Evolutionary conservation across 768 basidiomycete species (phyloP), one percentile per base, ranked within the genome.

Genomic region (Boletus sp.): DNA sequence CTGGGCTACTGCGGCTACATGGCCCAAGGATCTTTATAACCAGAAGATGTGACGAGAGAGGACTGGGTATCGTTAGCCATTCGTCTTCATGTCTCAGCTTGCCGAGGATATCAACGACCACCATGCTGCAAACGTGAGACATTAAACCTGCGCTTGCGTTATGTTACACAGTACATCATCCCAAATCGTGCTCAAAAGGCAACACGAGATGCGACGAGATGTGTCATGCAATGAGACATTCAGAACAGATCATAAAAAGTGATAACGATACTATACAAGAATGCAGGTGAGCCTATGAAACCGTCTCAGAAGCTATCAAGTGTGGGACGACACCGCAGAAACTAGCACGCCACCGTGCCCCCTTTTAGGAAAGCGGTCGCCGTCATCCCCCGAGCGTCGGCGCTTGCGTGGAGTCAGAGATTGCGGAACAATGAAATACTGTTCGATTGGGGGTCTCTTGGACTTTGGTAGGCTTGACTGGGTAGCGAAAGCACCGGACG

Each of bases 381-480:
- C 59, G 2, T 70, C 71, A 35, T 67, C 68, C 12, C 48, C 32
- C 7, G 70, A 72, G 2, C 67, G 71, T 18, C 55, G 54, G 18
- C 71, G 72, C 49, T 73, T 72, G 40, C 68, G 71, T 33, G 55
- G 61, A 5, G 17, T 39, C 8, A 49, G 15, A 2, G 49, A 18
- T 41, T 59, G 64, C 0, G 71, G 71, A 12, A 65, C 35, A 28
- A 72, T 44, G 18, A 77, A 77, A 59, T 76, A 77, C 4, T 68
- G 69, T 45, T 77, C 76, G 12, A 77, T 77, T 1, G 66, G 50
- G 2, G 76, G 77, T 56, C 67, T 58, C 47, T 62, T 73, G 53
- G 68, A 51, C 30, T 65, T 71, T 12, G 58, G 59, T 14, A 54
- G 4, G 40, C 28, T 59, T 1, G 62, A 14, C 15, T 67, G 69